These are phyloP conservation scores for Colletotrichum lentis DNA, from an alignment of 2,329 filamentous ascomycete genomes.

Conservation along the genomic window DNA sequence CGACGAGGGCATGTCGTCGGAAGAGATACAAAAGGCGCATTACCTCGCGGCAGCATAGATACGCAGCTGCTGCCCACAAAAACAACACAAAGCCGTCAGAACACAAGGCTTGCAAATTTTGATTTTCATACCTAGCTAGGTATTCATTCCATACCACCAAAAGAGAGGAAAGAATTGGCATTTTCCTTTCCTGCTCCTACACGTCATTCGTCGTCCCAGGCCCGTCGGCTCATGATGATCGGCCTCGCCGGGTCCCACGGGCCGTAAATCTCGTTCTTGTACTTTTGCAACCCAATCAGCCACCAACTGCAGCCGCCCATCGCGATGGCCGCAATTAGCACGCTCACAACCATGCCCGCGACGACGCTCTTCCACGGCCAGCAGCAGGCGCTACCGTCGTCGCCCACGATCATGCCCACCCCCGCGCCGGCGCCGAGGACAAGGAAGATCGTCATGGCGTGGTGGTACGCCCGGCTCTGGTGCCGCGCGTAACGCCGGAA, in stretches of 20 bases:
- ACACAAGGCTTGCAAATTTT: not conserved
- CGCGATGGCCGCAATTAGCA: slow-evolving; percentile 75
- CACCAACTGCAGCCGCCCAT: slow-evolving; percentile 98
- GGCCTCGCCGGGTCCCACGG: slow-evolving; percentile 97
- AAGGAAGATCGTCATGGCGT: slow-evolving; percentile 76
- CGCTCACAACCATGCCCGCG: slow-evolving; percentile 78
- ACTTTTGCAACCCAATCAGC: slow-evolving; percentile 95
- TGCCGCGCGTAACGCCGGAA: slow-evolving; percentile 89
- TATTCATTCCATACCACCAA: not conserved
- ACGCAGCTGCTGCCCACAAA: too few relatives aligned
- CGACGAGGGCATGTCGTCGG: not conserved
- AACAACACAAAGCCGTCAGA: too few relatives aligned
- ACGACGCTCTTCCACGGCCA: slow-evolving; percentile 66
- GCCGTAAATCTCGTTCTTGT: slow-evolving; percentile 98
- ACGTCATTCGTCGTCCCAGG: slow-evolving; percentile 55
- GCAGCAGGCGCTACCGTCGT: slow-evolving; percentile 49
- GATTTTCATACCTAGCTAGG: not conserved
- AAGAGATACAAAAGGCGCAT: not conserved
- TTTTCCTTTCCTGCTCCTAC: not conserved
- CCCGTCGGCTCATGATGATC: slow-evolving; percentile 75
- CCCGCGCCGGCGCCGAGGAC: slow-evolving; percentile 83
- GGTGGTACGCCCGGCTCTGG: slow-evolving; percentile 82
- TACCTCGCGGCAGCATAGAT: not conserved
- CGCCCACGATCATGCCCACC: slow-evolving; percentile 69
- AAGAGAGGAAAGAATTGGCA: too few relatives aligned